These are phyloP conservation scores for Ruellia speciosa DNA, from an alignment of 305 asterid species.

Conservation along the genomic window DNA sequence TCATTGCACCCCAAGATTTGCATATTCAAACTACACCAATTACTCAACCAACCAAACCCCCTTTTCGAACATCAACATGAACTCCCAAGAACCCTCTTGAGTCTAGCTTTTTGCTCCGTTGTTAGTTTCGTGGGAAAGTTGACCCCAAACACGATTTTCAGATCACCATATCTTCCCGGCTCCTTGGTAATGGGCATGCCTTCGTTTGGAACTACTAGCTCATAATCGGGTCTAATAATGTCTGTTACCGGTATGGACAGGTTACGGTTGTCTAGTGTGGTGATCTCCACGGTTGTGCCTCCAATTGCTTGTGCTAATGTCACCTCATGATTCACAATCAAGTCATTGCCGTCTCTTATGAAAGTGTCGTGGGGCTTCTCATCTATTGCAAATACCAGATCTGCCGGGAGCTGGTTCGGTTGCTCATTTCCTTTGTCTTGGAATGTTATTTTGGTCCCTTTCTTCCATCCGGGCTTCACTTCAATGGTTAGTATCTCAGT, in stretches of 20 bases:
- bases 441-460: conserved; percentile 83
- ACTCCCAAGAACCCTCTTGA: conserved; percentile 43
- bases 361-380: conserved; percentile 68
- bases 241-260: conserved; percentile 49
- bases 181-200: conserved; percentile 77
- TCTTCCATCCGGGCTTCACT: conserved; percentile 90
- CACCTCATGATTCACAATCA: conserved; percentile 33
- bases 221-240: conserved; percentile 58
- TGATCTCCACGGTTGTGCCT: conserved; percentile 40
- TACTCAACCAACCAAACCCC: background rate
- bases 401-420: conserved; percentile 71
- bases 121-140: conserved; percentile 57
- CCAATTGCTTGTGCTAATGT: conserved; percentile 70
- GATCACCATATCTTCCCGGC: conserved; percentile 50
- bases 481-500: conserved; percentile 62
- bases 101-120: conserved; percentile 50
- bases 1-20: too few species aligned
- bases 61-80: background rate
- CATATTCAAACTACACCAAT: background rate
- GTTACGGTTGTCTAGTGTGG: conserved; percentile 45
- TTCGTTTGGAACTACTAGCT: conserved; percentile 47
- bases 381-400: conserved; percentile 72
- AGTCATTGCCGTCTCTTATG: conserved; percentile 70
- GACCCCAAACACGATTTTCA: conserved; percentile 61
- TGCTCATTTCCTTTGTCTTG: conserved; percentile 91